These are phyloP conservation scores for Aureobasidium sp. DNA, from an alignment of 2,329 filamentous ascomycete genomes.

Conservation along the genomic window DNA sequence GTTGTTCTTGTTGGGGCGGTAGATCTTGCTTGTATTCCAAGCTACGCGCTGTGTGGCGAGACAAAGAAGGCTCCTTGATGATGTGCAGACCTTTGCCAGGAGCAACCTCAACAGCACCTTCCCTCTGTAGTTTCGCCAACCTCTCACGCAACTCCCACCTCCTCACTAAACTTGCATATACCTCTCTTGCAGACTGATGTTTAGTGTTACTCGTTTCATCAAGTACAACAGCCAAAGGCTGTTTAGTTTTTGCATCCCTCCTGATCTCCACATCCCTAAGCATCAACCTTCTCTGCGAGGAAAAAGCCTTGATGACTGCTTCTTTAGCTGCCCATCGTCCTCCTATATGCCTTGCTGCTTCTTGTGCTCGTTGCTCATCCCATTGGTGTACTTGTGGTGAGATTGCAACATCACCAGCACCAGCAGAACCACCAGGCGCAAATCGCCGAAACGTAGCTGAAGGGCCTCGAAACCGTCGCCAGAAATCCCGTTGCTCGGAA, in stretches of 20 bases:
- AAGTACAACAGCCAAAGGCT: slow-evolving; percentile 6
- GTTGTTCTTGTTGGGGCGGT: not conserved
- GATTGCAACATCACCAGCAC: too few species aligned
- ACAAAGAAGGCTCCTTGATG: not conserved
- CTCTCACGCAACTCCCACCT: not conserved
- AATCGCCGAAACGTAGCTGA: not conserved
- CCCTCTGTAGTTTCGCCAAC: not conserved
- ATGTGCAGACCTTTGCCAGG: not conserved
- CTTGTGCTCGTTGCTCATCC: not conserved
- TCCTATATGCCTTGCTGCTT: not conserved
- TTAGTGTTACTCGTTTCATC: not conserved
- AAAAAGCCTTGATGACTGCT: slow-evolving; percentile 37
- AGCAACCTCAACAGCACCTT: not conserved
- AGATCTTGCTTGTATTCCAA: too few species aligned
- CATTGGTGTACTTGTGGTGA: not conserved
- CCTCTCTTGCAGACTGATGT: not conserved
- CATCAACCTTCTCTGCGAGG: slow-evolving; percentile 17
- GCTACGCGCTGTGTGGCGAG: not conserved
- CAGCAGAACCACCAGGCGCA: not conserved
- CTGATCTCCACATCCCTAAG: slow-evolving; percentile 32
- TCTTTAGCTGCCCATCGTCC: slow-evolving; percentile 44
- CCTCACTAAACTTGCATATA: not conserved
- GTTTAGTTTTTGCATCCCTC: not conserved
- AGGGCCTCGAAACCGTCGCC: not conserved
- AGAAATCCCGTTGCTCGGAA: not conserved